These are phyloP conservation scores for Monosporozyma yasuniensis DNA, from an alignment of 805 yeast species.

Conservation along the genomic window DNA sequence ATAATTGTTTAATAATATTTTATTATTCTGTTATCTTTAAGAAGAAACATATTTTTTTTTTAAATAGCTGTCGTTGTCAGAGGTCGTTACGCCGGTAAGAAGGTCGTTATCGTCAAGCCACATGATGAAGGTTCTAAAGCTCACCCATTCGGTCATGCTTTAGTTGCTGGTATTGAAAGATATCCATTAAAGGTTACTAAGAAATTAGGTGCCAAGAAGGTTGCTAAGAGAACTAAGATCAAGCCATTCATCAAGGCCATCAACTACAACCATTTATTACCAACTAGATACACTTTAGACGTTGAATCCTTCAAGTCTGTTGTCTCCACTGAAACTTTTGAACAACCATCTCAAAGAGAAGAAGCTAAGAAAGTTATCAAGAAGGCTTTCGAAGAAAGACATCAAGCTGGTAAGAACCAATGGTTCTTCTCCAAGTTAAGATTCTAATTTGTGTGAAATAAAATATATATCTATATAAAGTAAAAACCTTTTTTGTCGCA, in stretches of 20 bases:
- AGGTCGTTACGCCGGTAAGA: constrained; percentile 99
- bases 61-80: constrained; percentile 90
- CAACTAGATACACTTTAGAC: constrained; percentile 98
- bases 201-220: constrained; percentile 90
- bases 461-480: constrained; percentile 1
- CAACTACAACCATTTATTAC: constrained; percentile 99
- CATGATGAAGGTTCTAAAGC: constrained; percentile 98
- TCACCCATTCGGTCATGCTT: constrained; percentile 98
- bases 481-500: not conserved
- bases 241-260: constrained; percentile 98
- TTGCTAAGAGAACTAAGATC: constrained; percentile 93
- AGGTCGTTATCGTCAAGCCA: constrained; percentile 97
- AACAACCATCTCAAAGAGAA: constrained; percentile 96
- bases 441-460: constrained; percentile 44
- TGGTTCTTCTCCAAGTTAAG: constrained; percentile 99
- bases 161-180: constrained; percentile 98
- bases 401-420: constrained; percentile 99
- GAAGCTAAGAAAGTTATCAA: constrained; percentile 98
- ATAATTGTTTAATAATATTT: not conserved
- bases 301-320: constrained; percentile 90
- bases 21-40: not conserved
- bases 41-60: constrained; percentile 3
- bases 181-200: constrained; percentile 95
- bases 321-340: constrained; percentile 87
- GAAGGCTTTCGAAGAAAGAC: constrained; percentile 99